These are phyloP conservation scores for Kluyveromyces wickerhamii DNA, from an alignment of 805 yeast genomes.

Conservation along the genomic window DNA sequence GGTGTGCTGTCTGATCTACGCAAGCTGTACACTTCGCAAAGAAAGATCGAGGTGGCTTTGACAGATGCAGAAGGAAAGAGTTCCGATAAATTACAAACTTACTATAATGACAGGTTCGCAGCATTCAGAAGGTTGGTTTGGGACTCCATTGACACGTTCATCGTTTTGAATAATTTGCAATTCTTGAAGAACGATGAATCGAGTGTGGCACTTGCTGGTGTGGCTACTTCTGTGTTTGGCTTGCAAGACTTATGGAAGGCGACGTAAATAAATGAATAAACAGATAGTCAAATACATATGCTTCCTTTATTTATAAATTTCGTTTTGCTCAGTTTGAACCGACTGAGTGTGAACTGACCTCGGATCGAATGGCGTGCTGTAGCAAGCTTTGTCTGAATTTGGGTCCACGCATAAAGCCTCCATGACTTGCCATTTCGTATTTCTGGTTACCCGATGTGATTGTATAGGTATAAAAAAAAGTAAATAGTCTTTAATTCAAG, in stretches of 20 bases:
- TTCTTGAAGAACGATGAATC: constrained; percentile 64
- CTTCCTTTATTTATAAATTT: no score
- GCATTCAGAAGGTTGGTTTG: constrained; percentile 61
- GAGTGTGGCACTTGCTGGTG: constrained; percentile 75
- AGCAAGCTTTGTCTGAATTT: no score
- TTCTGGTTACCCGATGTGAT: no score
- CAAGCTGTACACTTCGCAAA: constrained; percentile 39
- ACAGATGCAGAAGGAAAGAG: constrained; percentile 30
- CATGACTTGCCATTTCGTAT: no score
- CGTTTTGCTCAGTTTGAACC: no score
- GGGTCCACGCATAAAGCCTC: no score
- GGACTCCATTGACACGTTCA: constrained; percentile 67
- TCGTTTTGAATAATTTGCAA: constrained; percentile 64
- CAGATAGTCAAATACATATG: no score
- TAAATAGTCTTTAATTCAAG: no score
- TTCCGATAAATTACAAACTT: constrained; percentile 22
- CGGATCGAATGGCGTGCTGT: no score
- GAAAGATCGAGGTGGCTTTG: constrained; percentile 22
- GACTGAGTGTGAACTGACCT: no score
- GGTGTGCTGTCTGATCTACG: constrained; percentile 55
- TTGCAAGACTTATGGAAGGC: constrained; percentile 62
- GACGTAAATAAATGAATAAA: constrained; percentile 28
- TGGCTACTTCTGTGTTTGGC: constrained; percentile 72
- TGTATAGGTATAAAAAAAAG: no score
- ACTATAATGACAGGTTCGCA: constrained; percentile 37